These are phyloP conservation scores for Capronia americana DNA, from an alignment of 2,329 filamentous ascomycete species.

Conservation along the genomic window DNA sequence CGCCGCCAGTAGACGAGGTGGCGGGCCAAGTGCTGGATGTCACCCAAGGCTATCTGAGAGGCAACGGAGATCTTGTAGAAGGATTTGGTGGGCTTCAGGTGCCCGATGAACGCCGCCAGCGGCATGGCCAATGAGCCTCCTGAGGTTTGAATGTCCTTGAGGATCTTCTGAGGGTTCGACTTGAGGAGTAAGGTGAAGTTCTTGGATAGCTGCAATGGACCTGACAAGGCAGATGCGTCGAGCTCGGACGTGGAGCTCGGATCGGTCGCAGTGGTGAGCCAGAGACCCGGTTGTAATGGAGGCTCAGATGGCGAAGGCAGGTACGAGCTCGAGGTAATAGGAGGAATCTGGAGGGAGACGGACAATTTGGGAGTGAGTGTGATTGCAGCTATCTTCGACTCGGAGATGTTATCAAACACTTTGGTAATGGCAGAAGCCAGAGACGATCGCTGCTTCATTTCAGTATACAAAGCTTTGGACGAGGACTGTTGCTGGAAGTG, in stretches of 20 bases:
- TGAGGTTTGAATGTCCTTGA: conserved; percentile 71
- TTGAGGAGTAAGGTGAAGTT: conserved; percentile 87
- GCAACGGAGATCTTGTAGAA: conserved; percentile 72
- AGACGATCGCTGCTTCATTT: conserved; percentile 67
- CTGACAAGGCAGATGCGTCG: conserved; percentile 51
- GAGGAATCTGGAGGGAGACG: conserved; percentile 67
- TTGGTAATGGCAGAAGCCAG: conserved; percentile 83
- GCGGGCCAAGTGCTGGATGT: conserved; percentile 85
- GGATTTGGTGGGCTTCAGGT: conserved; percentile 66
- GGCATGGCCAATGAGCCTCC: conserved; percentile 76
- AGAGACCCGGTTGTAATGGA: conserved; percentile 70
- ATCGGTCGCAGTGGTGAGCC: conserved; percentile 85
- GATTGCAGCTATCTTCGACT: conserved; percentile 82
- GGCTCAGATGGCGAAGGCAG: conserved; percentile 72
- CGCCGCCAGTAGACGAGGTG: conserved; percentile 97
- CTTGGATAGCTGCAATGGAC: conserved; percentile 71
- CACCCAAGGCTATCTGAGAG: conserved; percentile 72
- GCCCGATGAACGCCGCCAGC: conserved; percentile 74
- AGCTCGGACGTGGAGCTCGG: conserved; percentile 63
- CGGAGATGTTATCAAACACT: conserved; percentile 79
- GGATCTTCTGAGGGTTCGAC: conserved; percentile 79
- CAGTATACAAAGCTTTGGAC: conserved; percentile 46
- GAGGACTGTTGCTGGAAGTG: conserved; percentile 32
- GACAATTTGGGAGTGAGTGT: conserved; percentile 59
- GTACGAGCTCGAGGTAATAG: conserved; percentile 71